Evolutionary conservation across 257 asterid species (phyloP), one percentile per base, ranked within the genome.

Genomic region (Nicotiana tomentosiformis): DNA sequence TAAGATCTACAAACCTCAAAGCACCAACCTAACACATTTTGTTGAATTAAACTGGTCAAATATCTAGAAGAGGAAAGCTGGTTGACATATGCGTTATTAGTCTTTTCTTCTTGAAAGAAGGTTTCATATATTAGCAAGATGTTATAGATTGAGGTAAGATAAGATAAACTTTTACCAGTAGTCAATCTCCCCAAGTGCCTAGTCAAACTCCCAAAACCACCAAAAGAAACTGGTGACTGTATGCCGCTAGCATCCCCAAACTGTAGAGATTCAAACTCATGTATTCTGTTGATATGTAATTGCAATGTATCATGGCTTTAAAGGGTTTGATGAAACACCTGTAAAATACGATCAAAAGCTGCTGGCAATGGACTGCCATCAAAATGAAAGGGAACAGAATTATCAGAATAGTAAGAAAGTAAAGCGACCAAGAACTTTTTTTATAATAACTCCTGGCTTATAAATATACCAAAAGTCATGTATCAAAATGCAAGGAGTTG

Each of bases 141-240:
- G 68, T 23, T 26, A n/a, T 17, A 55, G 70, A 33, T 76, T 18
- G 62, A 46, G 33, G 16, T 35, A 51, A 14, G 46, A 61, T 3
- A 51, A 15, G 61, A 51, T 4, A 77, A 78, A 43, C 56, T 62
- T 66, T 43, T 89, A 95, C 99, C 99, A 83, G 84, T 82, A 80
- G 96, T 88, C 91, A 96, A 85, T 89, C 99, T 91, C 55, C 93
- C 96, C 32, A 96, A 92, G 87, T 96, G 99, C 85, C 99, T 87
- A 30, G 99, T 90, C 90, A 96, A 94, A 93, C 99, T 96, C 86
- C 99, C 99, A 64, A 96, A 96, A 81, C 98, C 99, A 82, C 99
- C 99, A 70, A 96, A 96, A 51, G 99, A 96, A 83, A 96, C 98
- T 0, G 99, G 99, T 81, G 99, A 96, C 85, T 96, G 99, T 90